Evolutionary conservation across 2,329 filamentous ascomycete genomes (phyloP).

Genomic region (Ophiostoma pallidulum): DNA sequence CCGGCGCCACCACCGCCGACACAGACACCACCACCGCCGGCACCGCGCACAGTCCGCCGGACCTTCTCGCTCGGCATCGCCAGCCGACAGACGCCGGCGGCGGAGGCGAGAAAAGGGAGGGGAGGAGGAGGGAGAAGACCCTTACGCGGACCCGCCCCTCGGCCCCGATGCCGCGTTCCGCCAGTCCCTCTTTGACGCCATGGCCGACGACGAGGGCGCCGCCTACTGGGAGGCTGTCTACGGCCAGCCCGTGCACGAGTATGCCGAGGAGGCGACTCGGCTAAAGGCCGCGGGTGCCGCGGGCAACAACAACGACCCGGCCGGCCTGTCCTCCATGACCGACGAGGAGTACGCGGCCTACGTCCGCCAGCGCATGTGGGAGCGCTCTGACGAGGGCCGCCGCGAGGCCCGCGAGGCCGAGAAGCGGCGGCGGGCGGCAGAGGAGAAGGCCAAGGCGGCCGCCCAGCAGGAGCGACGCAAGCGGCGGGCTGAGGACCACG

Average conservation of each 20-base stretch:
- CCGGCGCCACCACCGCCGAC: neutral
- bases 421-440: slow-evolving; percentile 33
- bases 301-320: too few relatives aligned
- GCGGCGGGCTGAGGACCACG: slow-evolving; percentile 24
- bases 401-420: slow-evolving; percentile 62
- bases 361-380: slow-evolving; percentile 88
- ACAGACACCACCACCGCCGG: neutral
- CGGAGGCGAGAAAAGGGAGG: neutral
- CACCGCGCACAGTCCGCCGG: neutral
- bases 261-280: slow-evolving; percentile 15
- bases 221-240: slow-evolving; percentile 96
- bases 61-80: neutral
- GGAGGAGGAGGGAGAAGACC: slow-evolving; percentile 26
- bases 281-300: too few relatives aligned
- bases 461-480: slow-evolving; percentile 40
- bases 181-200: slow-evolving; percentile 90
- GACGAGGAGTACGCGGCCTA: slow-evolving; percentile 87
- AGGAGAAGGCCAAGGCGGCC: slow-evolving; percentile 27
- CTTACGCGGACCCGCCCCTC: slow-evolving; percentile 38
- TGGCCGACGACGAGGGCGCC: slow-evolving; percentile 93
- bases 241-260: slow-evolving; percentile 73
- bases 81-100: neutral
- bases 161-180: slow-evolving; percentile 72
- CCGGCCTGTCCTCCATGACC: slow-evolving; percentile 69
- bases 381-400: slow-evolving; percentile 79